Conservation (phyloP, 495 filamentous ascomycete species). For the Hyaloscypha hepaticicola region DNA sequence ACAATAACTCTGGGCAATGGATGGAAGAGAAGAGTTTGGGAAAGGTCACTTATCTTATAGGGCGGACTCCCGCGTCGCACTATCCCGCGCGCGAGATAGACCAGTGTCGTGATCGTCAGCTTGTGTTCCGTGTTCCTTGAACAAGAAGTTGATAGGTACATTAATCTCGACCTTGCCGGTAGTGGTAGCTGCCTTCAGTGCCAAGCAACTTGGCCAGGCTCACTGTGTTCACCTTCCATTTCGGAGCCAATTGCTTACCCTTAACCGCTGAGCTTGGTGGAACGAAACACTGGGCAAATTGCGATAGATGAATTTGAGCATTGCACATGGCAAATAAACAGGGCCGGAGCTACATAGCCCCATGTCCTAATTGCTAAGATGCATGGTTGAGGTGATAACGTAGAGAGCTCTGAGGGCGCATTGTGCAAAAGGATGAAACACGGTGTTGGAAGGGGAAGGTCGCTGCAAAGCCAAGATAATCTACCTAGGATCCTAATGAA, state of each 20-base stretch:
- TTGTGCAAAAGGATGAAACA: not conserved
- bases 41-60: not conserved
- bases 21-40: not conserved
- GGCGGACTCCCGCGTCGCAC: not conserved
- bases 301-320: not conserved
- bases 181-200: not conserved
- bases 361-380: not conserved
- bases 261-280: not conserved
- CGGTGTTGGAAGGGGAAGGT: not conserved
- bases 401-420: not conserved
- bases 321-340: not conserved
- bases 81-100: not conserved
- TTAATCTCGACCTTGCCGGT: not conserved
- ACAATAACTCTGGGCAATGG: not conserved
- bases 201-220: not conserved
- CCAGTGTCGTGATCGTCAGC: not conserved
- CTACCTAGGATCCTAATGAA: too few species aligned
- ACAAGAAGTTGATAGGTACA: not conserved
- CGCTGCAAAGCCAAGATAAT: too few species aligned
- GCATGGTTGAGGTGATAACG: not conserved
- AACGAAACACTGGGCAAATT: not conserved
- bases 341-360: not conserved
- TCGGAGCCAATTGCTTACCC: not conserved
- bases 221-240: not conserved
- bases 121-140: too few species aligned